Evolutionary conservation across 202 grass and related monocot species (phyloP).

Genomic region (Panicum virgatum): DNA sequence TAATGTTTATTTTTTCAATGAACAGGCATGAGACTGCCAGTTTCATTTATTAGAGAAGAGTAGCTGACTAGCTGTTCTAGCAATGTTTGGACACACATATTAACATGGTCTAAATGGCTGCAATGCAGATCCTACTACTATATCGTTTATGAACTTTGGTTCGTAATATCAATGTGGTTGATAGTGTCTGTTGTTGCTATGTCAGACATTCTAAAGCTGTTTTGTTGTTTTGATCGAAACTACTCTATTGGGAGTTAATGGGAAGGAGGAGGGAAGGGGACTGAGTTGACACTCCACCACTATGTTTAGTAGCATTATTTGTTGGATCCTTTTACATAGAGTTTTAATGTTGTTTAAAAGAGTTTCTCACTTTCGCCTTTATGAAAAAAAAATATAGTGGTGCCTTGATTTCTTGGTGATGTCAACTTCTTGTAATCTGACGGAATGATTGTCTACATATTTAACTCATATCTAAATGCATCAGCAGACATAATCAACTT

Average conservation of each 20-base stretch:
- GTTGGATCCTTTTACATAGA: not conserved
- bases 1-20: not conserved
- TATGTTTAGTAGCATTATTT: not conserved
- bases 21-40: not conserved
- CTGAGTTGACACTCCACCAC: not conserved
- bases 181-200: not conserved
- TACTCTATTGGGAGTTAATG: not conserved
- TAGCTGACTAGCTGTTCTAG: not conserved
- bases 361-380: not conserved
- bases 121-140: not conserved
- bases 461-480: not conserved
- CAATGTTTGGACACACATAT: not conserved
- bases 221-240: not conserved
- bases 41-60: not conserved
- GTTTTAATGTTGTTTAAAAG: not conserved
- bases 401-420: slow-evolving; percentile 9
- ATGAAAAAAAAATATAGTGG: not conserved
- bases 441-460: not conserved
- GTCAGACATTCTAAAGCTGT: not conserved
- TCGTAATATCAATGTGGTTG: not conserved
- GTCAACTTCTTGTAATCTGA: slow-evolving; percentile 12
- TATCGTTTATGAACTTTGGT: not conserved
- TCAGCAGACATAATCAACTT: not conserved
- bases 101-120: not conserved
- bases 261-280: too few relatives aligned